Conservation (phyloP, 228 moss, liverwort and hornwort genomes). For the Sphagnum fallax region DNA sequence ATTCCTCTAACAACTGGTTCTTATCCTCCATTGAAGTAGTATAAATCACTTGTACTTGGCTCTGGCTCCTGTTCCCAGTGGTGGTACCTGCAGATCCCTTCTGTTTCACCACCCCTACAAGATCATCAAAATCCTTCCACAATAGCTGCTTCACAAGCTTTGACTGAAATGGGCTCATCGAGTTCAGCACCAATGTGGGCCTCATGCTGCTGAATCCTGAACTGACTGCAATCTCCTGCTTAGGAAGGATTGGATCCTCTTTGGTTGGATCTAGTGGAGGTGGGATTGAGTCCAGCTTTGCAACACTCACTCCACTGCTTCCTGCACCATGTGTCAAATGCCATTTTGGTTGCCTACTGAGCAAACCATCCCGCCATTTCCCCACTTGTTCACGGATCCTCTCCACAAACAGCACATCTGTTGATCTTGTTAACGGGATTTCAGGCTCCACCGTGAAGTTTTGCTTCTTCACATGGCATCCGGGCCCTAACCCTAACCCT, state of each 20-base stretch:
- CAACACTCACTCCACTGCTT: background rate
- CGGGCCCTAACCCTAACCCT: conserved; percentile 27
- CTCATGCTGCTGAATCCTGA: conserved; percentile 32
- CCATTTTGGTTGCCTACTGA: conserved; percentile 50
- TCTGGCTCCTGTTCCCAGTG: conserved; percentile 20
- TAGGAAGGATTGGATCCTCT: conserved; percentile 2
- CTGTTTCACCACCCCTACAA: conserved; percentile 42
- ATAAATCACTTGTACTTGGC: conserved; percentile 50
- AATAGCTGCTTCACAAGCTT: conserved; percentile 50
- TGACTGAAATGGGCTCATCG: conserved; percentile 24
- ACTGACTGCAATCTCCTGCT: conserved; percentile 19
- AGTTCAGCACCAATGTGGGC: conserved; percentile 31
- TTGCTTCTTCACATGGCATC: conserved; percentile 14
- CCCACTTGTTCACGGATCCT: conserved; percentile 56
- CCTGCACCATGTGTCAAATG: conserved; percentile 9
- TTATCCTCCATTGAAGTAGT: conserved; percentile 63
- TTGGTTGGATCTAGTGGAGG: background rate
- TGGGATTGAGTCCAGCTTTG: background rate
- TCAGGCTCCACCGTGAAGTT: conserved; percentile 24
- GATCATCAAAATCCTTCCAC: conserved; percentile 54
- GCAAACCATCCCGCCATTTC: conserved; percentile 65
- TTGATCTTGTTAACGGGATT: conserved; percentile 47
- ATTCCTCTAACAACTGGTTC: conserved; percentile 37
- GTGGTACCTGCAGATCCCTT: conserved; percentile 4
- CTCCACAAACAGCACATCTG: conserved; percentile 55